Conservation (phyloP, 441 rosid genomes). For the Dalechampia spathulata region DNA sequence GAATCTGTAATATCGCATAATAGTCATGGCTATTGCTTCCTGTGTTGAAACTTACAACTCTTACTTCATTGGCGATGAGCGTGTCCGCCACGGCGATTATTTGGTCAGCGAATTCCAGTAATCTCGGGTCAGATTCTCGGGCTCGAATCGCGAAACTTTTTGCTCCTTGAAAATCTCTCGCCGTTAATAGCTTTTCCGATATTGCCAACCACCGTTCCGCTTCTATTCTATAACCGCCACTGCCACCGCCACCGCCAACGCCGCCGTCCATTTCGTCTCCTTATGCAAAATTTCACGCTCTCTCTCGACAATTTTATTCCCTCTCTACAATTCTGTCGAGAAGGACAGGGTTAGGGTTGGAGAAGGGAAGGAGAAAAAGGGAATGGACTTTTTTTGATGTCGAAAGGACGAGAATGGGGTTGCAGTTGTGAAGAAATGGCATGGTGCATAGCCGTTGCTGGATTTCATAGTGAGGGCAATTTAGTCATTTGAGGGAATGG, state of each 20-base stretch:
- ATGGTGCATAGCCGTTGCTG: too few relatives aligned
- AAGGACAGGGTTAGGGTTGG: neutral
- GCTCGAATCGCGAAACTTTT: constrained; percentile 76
- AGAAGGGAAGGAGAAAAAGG: neutral
- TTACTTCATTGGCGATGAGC: constrained; percentile 45
- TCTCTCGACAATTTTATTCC: neutral
- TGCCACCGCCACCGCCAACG: constrained; percentile 26
- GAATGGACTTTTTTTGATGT: neutral
- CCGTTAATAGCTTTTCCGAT: constrained; percentile 69
- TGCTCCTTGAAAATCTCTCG: constrained; percentile 78
- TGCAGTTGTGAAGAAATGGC: neutral
- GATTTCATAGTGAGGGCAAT: neutral
- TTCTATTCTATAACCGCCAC: constrained; percentile 44
- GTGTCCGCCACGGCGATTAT: constrained; percentile 76
- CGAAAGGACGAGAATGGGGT: constrained; percentile 14
- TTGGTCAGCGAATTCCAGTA: constrained; percentile 47
- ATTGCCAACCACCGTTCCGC: constrained; percentile 74
- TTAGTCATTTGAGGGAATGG: neutral
- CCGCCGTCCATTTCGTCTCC: constrained; percentile 19
- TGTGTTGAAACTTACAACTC: constrained; percentile 27
- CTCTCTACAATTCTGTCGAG: too few relatives aligned
- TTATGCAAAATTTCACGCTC: constrained; percentile 1
- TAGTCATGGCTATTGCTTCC: constrained; percentile 39
- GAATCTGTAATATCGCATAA: constrained; percentile 76
- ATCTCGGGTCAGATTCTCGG: constrained; percentile 60